phyloP scores from a whole-genome alignment of 1,139 yeast species.

The Kurtzmaniella quercitrusa region DNA sequence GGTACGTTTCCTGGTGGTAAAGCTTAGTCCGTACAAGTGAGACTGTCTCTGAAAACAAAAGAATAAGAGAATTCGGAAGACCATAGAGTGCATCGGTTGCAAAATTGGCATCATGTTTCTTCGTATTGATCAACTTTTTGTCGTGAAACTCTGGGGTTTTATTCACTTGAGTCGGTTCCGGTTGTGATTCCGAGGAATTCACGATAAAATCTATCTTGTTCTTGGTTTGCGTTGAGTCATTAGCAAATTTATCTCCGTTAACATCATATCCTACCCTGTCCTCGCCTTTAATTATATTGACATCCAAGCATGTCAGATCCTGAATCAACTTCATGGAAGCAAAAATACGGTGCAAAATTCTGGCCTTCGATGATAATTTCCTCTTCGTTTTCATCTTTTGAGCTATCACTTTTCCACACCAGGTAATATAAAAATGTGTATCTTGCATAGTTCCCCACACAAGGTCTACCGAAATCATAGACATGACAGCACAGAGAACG shows the following conservation, averaged over 20 bases:
- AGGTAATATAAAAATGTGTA: slow-evolving; percentile 67
- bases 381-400: slow-evolving; percentile 66
- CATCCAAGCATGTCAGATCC: slow-evolving; percentile 61
- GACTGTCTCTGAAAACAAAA: slow-evolving; percentile 68
- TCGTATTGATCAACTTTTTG: slow-evolving; percentile 41
- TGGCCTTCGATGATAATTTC: slow-evolving; percentile 69
- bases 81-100: slow-evolving; percentile 84
- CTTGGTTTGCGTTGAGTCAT: slow-evolving; percentile 17
- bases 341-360: slow-evolving; percentile 71
- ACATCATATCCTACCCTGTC: slow-evolving; percentile 35
- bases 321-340: slow-evolving; percentile 73
- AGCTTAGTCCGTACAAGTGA: slow-evolving; percentile 59
- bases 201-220: slow-evolving; percentile 47
- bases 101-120: slow-evolving; percentile 49
- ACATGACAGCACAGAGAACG: slow-evolving; percentile 74
- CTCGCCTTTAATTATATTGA: slow-evolving; percentile 35
- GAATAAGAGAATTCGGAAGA: slow-evolving; percentile 72
- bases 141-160: slow-evolving; percentile 34
- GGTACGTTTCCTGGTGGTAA: slow-evolving; percentile 36
- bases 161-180: slow-evolving; percentile 14
- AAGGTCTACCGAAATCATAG: slow-evolving; percentile 85
- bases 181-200: slow-evolving; percentile 19
- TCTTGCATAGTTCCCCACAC: slow-evolving; percentile 93
- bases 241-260: slow-evolving; percentile 32
- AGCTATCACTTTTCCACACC: slow-evolving; percentile 72